Evolutionary conservation across 257 asterid species (phyloP), one percentile per base, ranked within the genome.

Genomic region (Oldenlandia corymbosa): DNA sequence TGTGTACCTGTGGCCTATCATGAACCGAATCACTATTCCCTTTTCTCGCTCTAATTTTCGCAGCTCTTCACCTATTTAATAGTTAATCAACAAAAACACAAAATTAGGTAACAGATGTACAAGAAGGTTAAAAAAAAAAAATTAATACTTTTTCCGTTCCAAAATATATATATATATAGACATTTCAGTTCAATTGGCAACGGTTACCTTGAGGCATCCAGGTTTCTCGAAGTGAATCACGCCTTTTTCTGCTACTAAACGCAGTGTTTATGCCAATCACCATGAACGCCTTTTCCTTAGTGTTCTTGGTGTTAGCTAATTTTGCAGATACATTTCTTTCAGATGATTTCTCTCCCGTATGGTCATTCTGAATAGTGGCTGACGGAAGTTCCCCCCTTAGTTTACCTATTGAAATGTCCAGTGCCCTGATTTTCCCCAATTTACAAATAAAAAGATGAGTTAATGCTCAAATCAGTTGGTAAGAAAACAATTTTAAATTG

Each of bases 1-100:
- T n/a, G n/a, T n/a, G n/a, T 60, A 87, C 97, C 94, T 89, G 88
- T 83, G 94, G 26, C 97, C 97, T 26, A 90, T 87, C 89, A 85
- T 82, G 76, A 90, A 87, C 20, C 95, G 92, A 27, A 87, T 83
- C 17, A 90, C 78, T 16, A 87, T 85, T 60, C 97, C 94, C 73
- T 85, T 90, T 68, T 90, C 95, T 55, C 76, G 76, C 79, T 87
- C 92, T 31, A 87, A 81, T 50, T 72, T 81, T 28, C 75, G 72
- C 36, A 84, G 74, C 51, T 84, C 75, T 65, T 85, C 81, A 27
- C 91, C 97, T 88, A 36, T n/a, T 59, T 23, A 24, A 10, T 9
- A 4, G 39, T 34, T 34, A 34, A 34, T 34, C 9, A 34, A 34
- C 9, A 4, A 34, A 34, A 34, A 34, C 9, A 3, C 39, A 34